Evolutionary conservation across 2,329 filamentous ascomycete species (phyloP), one percentile per base, ranked within the genome.

Genomic region (Aotearoamyces nothofagi): DNA sequence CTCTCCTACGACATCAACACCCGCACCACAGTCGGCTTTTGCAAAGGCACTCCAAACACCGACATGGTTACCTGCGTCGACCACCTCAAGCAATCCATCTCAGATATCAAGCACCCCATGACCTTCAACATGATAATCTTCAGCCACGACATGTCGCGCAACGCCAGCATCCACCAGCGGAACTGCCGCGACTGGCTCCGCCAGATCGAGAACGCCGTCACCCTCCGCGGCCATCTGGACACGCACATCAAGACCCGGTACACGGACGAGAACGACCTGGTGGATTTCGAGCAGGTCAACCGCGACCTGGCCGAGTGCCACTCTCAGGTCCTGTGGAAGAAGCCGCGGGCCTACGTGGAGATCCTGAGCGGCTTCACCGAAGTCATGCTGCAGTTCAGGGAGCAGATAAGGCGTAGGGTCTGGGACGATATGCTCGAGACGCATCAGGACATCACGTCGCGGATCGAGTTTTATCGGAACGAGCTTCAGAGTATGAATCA

Each of bases 231-330:
- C n/a, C n/a, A n/a, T n/a, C n/a, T n/a, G n/a, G n/a, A n/a, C n/a
- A n/a, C n/a, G n/a, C n/a, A n/a, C n/a, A n/a, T n/a, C n/a, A n/a
- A n/a, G n/a, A n/a, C n/a, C n/a, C n/a, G n/a, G 36, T 37, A 42
- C 33, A 46, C 43, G 13, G 36, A 37, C 24, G 41, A 42, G 11
- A 34, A 34, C 24, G 37, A 40, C 5, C 52, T 59, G n/a, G 52
- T 74, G 26, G 65, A 73, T 37, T 54, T 75, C 2, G 69, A 75
- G 42, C 59, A 61, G 31, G 57, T 75, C 45, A 74, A 68, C 44
- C 56, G 66, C 15, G 68, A 73, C 41, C 54, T 75, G 24, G 69
- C 74, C 36, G 69, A 75, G 51, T 75, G 69, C 39, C 67, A 74
- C 43, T 60, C 62, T 1, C 66, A 69, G 40, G 67, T 72, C 16